Base-by-base conservation (phyloP, 2,329 filamentous ascomycete species). In the Dactylellina sp. region DNA sequence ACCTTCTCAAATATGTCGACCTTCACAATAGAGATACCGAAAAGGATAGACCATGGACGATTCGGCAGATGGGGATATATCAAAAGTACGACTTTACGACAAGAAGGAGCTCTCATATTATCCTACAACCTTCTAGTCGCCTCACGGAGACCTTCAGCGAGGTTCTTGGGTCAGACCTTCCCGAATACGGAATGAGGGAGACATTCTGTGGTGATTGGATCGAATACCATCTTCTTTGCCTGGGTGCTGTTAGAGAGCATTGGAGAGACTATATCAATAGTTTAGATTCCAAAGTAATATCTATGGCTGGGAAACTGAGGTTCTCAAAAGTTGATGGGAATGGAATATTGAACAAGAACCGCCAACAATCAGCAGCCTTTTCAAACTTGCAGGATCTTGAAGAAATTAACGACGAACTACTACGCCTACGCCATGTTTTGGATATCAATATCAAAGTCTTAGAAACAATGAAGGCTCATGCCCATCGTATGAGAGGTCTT, bases 211-310 rank as follows among this genome's bases (percentile, higher is more conserved):
- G 14, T n/a, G 49, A 53, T 20, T 53, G 49, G 49, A 32, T 24
- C 14, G 4, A 53, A 35, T 18, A 32, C 6, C 49, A 53, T 18
- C 11, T 53, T 7, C 49, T 28, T 9, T 53, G 49, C 16, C 22
- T 53, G 7, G 18, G 49, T 14, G 24, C 49, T 2, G 35, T 53
- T n/a, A 28, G 24, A n/a, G 49, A 53, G 7, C 49, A 53, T 18
- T 53, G 49, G 49, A 53, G 49, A 16, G 49, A 53, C 28, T 53
- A 53, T 18, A 53, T 53, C 11, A 53, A 53, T 16, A 53, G 49
- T 16, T 18, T 53, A n/a, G 50, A 55, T 39, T 11, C n/a, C 12
- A 40, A 55, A 24, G 50, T 55, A 7, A 35, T 53, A 32, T 3
- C 24, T 11, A 53, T 53, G 49, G 49, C 49, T 2, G 49, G 22